Evolutionary conservation across 2,329 filamentous ascomycete species (phyloP), one percentile per base, ranked within the genome.

Genomic region (Cephalotrichum gorgonifer): DNA sequence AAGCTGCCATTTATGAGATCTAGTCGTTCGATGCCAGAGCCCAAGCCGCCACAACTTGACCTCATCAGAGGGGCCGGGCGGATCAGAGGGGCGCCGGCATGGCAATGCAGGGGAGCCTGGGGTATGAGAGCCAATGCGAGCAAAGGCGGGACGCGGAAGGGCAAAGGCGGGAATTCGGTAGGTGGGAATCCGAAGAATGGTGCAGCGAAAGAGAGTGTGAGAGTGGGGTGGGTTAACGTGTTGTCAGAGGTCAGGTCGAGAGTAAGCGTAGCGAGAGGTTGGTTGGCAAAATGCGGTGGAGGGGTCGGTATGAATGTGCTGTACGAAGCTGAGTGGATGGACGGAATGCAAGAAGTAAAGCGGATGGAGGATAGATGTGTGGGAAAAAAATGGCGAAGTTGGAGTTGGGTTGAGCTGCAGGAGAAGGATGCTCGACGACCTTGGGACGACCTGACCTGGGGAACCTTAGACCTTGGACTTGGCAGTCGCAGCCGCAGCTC

Each of bases 1-100:
- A 50, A 28, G 48, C 48, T n/a, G 48, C 48, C 48, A 50, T 50
- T 44, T 44, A 50, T 45, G 30, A n/a, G 20, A 38, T 23, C 4
- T 28, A 6, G 25, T 28, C 35, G 35, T 9, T 39, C 8, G 35
- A n/a, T 31, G 35, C 35, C 35, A 20, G 35, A 22, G 35, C 35
- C 35, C 35, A 39, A 39, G 35, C 35, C 35, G 35, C 35, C 35
- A 39, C 35, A 39, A 39, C 17, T 39, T 20, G 35, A 22, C 35
- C 35, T 39, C 35, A 9, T 39, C 9, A 6, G 15, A 39, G 35
- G 22, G 35, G 17, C 15, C 7, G 41, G 12, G 41, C 22, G 41
- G 41, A 20, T 44, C 26, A 44, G 43, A 30, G 5, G 43, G 43
- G 43, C 26, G n/a, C n/a, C n/a, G 26, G 26, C 43, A 44, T 44